Base-by-base conservation (phyloP, 495 filamentous ascomycete genomes). In the Acidomyces sp. region DNA sequence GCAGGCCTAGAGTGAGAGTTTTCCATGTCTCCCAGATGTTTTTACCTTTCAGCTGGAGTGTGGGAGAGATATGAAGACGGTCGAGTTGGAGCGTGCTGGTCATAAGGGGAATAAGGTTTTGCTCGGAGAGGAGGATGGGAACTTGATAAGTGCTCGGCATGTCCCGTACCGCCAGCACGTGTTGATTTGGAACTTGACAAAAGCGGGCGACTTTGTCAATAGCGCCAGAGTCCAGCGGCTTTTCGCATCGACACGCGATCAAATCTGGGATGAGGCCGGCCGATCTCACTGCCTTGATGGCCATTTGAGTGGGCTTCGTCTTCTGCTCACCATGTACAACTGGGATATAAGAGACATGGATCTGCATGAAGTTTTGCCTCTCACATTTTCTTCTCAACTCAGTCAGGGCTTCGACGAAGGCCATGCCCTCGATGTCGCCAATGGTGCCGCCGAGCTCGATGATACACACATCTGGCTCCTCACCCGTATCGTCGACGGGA, bases 271-370 rank as follows among this genome's bases (percentile, higher is more conserved):
- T 75, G 41, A 97, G 58, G 51, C 90, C 88, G 48, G 79, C 77
- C 46, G 75, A 82, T 33, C 87, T 72, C 27, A 81, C 78, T 46
- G 82, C 74, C 49, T 76, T 78, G 57, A 94, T 85, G 25, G 90
- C 84, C 46, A 80, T 70, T 58, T 96, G 90, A 0, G 90, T 96
- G 0, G 90, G 90, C 61, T 97, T 97, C 11, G 85, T 95, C 75
- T 96, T 97, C 62, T 90, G 74, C 64, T 96, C 90, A n/a, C 79
- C 60, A 22, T 61, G 54, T 22, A 74, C 65, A 3, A 87, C 62
- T 0, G 85, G 86, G 15, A 93, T 72, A 33, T 80, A 75, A 6
- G 74, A 84, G 30, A 93, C 87, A 55, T 85, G 77, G 45, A 90
- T 93, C 57, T 82, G 77, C 47, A 84, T 53, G 60, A 95, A 93